A percentile compares a stretch with the other conserved stretches of the same genome.
These are phyloP conservation scores for Salix caprea DNA, from an alignment of 345 rosid species.

Conservation along the genomic window DNA sequence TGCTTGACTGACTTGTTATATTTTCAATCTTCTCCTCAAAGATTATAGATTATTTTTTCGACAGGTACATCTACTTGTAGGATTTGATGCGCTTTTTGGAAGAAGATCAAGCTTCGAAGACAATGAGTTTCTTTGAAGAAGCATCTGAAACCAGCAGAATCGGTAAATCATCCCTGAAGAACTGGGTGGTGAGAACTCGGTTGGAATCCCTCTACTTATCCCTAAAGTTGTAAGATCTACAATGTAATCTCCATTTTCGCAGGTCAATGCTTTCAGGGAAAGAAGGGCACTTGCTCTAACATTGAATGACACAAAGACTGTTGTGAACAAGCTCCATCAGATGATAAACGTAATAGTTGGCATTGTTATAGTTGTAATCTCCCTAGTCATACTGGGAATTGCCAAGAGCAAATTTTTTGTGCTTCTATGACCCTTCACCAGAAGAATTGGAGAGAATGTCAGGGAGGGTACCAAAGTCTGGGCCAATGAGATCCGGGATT, in stretches of 20 bases:
- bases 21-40: neutral
- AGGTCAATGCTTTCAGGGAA: conserved; percentile 88
- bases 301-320: conserved; percentile 86
- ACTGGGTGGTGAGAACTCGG: conserved; percentile 69
- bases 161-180: conserved; percentile 62
- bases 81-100: conserved; percentile 66
- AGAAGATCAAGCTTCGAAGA: conserved; percentile 65
- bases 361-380: conserved; percentile 46
- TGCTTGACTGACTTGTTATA: no score
- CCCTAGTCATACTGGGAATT: conserved; percentile 65
- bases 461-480: no score
- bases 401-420: conserved; percentile 63
- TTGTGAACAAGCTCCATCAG: conserved; percentile 75
- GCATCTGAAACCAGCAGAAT: conserved; percentile 53
- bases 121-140: conserved; percentile 70
- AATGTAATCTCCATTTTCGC: neutral
- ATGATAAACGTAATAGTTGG: conserved; percentile 55
- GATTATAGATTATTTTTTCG: neutral
- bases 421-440: no score
- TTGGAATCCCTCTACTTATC: neutral
- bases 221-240: neutral
- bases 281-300: conserved; percentile 92
- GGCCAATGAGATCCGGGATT: no score
- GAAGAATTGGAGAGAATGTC: no score
- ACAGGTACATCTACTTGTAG: conserved; percentile 59